phyloP scores from a whole-genome alignment of 768 basidiomycete genomes.

The Megacollybia marginata region DNA sequence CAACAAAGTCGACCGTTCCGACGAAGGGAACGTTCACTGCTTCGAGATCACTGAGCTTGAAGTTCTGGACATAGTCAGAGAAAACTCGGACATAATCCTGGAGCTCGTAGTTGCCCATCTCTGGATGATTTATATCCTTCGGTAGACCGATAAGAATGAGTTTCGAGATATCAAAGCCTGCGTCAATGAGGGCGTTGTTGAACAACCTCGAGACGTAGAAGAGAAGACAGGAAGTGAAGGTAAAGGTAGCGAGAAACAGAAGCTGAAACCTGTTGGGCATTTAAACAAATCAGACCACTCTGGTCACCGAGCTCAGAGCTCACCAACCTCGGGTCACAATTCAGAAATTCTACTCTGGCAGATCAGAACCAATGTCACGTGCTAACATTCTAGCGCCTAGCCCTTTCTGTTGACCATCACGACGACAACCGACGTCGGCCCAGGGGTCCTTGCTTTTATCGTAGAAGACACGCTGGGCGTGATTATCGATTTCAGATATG shows the following conservation, averaged over 20 bases:
- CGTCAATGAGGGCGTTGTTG: conserved; percentile 34
- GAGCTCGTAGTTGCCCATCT: conserved; percentile 11
- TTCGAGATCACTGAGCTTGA: conserved; percentile 19
- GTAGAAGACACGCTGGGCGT: no score
- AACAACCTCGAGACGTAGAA: conserved; percentile 34
- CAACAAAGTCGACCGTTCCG: conserved; percentile 30
- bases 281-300: not conserved
- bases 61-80: conserved; percentile 14
- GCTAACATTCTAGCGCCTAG: no score
- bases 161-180: conserved; percentile 50
- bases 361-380: no score
- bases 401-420: no score
- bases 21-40: conserved; percentile 27
- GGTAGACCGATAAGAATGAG: conserved; percentile 60
- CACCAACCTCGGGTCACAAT: no score
- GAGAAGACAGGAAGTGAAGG: conserved; percentile 40
- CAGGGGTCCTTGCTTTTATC: no score
- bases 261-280: conserved; percentile 56
- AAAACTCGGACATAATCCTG: conserved; percentile 11
- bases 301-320: no score
- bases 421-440: no score
- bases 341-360: no score
- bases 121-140: conserved; percentile 17
- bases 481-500: conserved; percentile 6
- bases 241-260: conserved; percentile 47